These are phyloP conservation scores for Nigrograna mackinnonii DNA, from an alignment of 2,329 filamentous ascomycete species.

Conservation along the genomic window DNA sequence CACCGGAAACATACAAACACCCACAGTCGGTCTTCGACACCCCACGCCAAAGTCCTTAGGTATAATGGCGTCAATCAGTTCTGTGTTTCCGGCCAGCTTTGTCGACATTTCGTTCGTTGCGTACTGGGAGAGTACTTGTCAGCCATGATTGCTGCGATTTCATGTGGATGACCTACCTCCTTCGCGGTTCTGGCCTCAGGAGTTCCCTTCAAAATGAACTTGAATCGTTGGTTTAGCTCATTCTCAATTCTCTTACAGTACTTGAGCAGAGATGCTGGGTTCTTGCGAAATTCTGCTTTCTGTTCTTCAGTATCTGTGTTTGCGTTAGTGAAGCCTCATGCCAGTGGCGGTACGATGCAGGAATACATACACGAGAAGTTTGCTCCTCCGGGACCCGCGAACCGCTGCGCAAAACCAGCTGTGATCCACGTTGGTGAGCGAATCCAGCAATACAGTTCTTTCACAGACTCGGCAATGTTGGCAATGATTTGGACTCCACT, in stretches of 20 bases:
- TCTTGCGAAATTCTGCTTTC: slow-evolving; percentile 42
- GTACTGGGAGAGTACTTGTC: slow-evolving; percentile 21
- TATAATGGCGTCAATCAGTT: slow-evolving; percentile 48
- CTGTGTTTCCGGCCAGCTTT: slow-evolving; percentile 42
- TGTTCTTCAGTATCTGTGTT: too few relatives aligned
- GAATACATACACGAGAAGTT: not conserved
- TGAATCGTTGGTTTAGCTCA: slow-evolving; percentile 57
- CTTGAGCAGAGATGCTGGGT: slow-evolving; percentile 49
- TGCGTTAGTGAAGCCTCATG: too few relatives aligned
- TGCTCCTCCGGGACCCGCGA: not conserved
- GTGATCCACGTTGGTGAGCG: not conserved
- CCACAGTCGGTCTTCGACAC: slow-evolving; percentile 18
- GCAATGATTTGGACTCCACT: not conserved
- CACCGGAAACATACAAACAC: too few relatives aligned
- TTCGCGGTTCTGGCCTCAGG: slow-evolving; percentile 48
- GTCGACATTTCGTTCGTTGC: slow-evolving; percentile 43
- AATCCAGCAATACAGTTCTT: not conserved
- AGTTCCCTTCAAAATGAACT: slow-evolving; percentile 55
- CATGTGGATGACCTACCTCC: not conserved
- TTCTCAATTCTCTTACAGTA: slow-evolving; percentile 54
- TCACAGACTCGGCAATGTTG: not conserved
- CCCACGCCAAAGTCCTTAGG: slow-evolving; percentile 41
- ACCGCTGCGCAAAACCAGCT: not conserved
- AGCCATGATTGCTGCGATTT: too few relatives aligned
- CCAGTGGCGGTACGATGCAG: too few relatives aligned